These are phyloP conservation scores for Syzygium grande DNA, from an alignment of 345 rosid species.

Conservation along the genomic window DNA sequence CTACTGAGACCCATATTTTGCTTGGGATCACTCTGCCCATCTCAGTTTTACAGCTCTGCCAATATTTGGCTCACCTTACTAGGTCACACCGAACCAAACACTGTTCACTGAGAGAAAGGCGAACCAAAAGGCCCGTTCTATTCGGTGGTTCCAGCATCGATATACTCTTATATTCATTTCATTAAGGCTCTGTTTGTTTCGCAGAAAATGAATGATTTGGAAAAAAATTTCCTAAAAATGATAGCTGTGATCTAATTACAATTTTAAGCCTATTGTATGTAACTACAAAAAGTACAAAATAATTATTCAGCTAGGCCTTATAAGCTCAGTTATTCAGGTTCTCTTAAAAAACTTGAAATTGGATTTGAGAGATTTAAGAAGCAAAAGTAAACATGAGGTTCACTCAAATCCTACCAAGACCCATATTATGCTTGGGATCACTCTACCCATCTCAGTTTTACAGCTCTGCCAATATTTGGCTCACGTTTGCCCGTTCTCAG, in stretches of 20 bases:
- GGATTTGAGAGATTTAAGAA: background rate
- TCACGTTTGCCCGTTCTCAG: background rate
- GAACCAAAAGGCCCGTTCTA: background rate
- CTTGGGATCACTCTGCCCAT: background rate
- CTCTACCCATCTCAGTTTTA: background rate
- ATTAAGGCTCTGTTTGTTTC: no score
- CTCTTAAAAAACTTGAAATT: background rate
- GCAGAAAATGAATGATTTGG: no score
- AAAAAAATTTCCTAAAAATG: no score
- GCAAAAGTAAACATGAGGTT: background rate
- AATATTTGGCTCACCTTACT: background rate
- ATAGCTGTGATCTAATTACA: background rate
- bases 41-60: background rate
- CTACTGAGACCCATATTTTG: background rate
- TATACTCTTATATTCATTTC: background rate
- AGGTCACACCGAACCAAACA: background rate
- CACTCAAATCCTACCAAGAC: background rate
- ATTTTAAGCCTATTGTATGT: background rate
- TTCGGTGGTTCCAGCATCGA: background rate
- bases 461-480: background rate
- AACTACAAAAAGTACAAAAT: background rate
- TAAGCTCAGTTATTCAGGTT: background rate
- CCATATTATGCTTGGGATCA: background rate
- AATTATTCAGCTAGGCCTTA: background rate
- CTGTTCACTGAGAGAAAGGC: background rate